A percentile compares a stretch with the other conserved stretches of the same genome.
Evolutionary conservation across 2,329 filamentous ascomycete species (phyloP).

Genomic region (Sporothrix phasma): DNA sequence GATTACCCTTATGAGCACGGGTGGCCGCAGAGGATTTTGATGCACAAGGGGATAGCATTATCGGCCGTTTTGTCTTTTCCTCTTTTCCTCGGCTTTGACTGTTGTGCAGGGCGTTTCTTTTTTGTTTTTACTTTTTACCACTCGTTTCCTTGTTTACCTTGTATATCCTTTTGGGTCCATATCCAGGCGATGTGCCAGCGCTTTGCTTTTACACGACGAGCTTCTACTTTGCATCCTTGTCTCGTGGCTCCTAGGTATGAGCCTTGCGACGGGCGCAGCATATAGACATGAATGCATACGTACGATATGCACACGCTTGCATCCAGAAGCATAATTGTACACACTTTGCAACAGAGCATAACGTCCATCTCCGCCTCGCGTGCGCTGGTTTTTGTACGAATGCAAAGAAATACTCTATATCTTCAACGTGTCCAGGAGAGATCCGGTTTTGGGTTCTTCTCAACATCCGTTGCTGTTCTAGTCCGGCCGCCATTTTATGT

Average conservation of each 20-base stretch:
- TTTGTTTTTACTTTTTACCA: not conserved
- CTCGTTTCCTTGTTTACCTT: not conserved
- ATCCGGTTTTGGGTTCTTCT: not conserved
- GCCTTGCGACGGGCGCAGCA: too few relatives aligned
- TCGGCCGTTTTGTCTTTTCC: not conserved
- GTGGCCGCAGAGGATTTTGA: constrained; percentile 37
- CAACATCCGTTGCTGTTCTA: not conserved
- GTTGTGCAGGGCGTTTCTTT: not conserved
- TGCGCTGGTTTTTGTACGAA: not conserved
- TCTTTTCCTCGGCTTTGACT: too few relatives aligned
- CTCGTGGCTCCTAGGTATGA: too few relatives aligned
- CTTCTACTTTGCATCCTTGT: too few relatives aligned
- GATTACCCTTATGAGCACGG: constrained; percentile 62
- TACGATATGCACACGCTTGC: too few relatives aligned
- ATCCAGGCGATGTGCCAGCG: not conserved
- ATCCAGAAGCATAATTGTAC: too few relatives aligned
- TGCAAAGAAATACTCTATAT: not conserved
- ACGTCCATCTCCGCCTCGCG: not conserved
- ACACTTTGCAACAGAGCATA: not conserved
- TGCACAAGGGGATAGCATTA: not conserved
- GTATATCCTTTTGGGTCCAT: not conserved
- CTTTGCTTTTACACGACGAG: not conserved
- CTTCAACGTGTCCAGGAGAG: not conserved
- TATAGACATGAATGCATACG: too few relatives aligned
- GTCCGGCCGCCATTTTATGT: constrained; percentile 1